Conservation (phyloP, 2,329 filamentous ascomycete genomes). For the Fusarium setosum region DNA sequence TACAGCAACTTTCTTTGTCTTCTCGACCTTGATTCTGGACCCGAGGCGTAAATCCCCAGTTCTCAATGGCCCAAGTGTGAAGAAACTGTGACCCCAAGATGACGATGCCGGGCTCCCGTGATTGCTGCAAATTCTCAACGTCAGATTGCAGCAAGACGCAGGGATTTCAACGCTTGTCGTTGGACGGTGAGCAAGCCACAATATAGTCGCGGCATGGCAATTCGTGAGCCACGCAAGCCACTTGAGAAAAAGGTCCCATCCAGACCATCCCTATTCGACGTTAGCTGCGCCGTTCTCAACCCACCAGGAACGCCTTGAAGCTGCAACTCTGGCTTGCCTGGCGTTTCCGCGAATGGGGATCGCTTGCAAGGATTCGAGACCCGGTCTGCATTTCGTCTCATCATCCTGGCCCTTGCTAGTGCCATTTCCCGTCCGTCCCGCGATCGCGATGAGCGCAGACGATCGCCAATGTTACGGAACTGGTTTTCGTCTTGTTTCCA, state of each 20-base stretch:
- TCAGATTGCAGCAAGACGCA: conserved; percentile 29
- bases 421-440: conserved; percentile 13
- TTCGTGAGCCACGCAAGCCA: conserved; percentile 26
- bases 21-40: too few species aligned
- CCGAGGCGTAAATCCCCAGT: too few species aligned
- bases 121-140: not conserved
- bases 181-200: conserved; percentile 25
- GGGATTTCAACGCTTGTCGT: conserved; percentile 4
- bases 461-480: conserved; percentile 21
- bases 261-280: conserved; percentile 11
- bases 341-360: conserved; percentile 24
- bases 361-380: conserved; percentile 12
- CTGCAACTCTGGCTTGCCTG: not conserved
- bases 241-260: not conserved
- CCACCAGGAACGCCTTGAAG: not conserved
- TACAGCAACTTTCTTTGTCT: too few species aligned
- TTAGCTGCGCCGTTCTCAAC: conserved; percentile 9
- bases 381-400: conserved; percentile 29
- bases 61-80: too few species aligned
- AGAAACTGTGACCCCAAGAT: not conserved
- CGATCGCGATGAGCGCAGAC: conserved; percentile 31
- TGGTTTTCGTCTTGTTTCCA: not conserved
- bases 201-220: too few species aligned
- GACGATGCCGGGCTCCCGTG: not conserved
- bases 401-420: conserved; percentile 33